A percentile compares a stretch with the other conserved stretches of the same genome.
phyloP scores from a whole-genome alignment of 306 rosid genomes.

The Cucurbita pepo region DNA sequence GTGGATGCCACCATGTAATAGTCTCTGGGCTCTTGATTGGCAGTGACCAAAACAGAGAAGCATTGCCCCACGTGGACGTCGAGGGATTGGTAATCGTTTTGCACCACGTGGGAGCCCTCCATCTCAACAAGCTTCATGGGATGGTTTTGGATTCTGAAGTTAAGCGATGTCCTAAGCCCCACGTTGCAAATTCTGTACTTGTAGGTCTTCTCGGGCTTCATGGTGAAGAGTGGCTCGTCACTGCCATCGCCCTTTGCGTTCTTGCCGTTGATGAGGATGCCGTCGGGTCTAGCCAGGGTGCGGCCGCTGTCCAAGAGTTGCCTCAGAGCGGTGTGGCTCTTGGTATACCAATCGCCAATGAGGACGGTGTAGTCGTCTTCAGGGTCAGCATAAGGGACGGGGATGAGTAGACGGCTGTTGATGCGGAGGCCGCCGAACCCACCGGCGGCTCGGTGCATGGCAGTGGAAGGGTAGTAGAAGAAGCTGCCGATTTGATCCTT shows the following conservation, averaged over 20 bases:
- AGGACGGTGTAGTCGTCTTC: conserved; percentile 80
- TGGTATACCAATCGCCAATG: conserved; percentile 69
- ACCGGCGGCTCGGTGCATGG: conserved; percentile 15
- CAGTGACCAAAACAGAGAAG: conserved; percentile 47
- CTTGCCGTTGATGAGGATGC: conserved; percentile 58
- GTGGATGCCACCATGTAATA: conserved; percentile 65
- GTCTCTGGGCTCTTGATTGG: conserved; percentile 44
- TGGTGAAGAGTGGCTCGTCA: conserved; percentile 52
- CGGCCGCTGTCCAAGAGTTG: conserved; percentile 41
- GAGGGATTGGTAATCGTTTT: conserved; percentile 48
- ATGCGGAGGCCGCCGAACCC: conserved; percentile 58
- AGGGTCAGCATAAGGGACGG: conserved; percentile 64
- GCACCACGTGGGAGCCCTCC: conserved; percentile 82
- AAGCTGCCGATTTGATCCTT: conserved; percentile 42
- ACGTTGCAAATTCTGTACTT: conserved; percentile 63
- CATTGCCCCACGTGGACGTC: conserved; percentile 74
- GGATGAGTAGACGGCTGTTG: conserved; percentile 52
- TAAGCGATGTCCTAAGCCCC: conserved; percentile 48
- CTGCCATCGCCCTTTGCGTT: conserved; percentile 35
- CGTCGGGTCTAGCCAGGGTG: conserved; percentile 40
- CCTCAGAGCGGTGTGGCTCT: conserved; percentile 37
- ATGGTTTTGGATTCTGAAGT: conserved; percentile 64
- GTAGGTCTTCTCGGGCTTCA: conserved; percentile 64
- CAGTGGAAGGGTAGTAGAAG: background rate
- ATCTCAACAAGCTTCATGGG: conserved; percentile 47